These are phyloP conservation scores for Gomphus bonarii DNA, from an alignment of 1,284 basidiomycete genomes.

Conservation along the genomic window DNA sequence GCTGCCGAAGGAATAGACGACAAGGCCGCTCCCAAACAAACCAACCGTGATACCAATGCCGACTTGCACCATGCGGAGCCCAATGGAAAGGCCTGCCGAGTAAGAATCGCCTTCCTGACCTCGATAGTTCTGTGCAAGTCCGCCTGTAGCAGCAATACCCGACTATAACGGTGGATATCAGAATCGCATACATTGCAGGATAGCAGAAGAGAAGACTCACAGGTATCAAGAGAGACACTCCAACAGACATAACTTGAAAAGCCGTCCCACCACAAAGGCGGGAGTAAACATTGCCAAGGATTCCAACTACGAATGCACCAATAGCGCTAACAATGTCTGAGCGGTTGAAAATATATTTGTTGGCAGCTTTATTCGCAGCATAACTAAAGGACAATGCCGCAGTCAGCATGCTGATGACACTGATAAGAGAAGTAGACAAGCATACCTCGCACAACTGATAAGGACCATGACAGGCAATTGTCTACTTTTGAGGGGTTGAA, in stretches of 20 bases:
- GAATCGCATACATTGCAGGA: not conserved
- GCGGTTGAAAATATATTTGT: conserved; percentile 29
- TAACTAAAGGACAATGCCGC: no score
- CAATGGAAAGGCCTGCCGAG: conserved; percentile 54
- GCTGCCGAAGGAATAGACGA: conserved; percentile 72
- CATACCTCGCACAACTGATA: no score
- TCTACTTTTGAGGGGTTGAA: no score
- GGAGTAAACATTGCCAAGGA: conserved; percentile 79
- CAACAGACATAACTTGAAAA: conserved; percentile 81
- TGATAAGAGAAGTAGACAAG: no score
- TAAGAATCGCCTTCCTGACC: conserved; percentile 37
- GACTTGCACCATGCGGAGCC: conserved; percentile 78
- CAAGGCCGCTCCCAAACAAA: conserved; percentile 78
- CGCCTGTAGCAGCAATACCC: conserved; percentile 79
- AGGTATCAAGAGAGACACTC: conserved; percentile 72
- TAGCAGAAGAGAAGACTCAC: conserved; percentile 31
- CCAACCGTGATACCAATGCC: conserved; percentile 88
- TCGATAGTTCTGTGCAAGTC: conserved; percentile 47
- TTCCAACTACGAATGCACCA: conserved; percentile 76
- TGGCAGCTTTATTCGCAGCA: no score
- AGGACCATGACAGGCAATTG: no score
- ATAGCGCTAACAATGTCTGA: conserved; percentile 81
- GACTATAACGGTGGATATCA: conserved; percentile 36
- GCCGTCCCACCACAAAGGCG: conserved; percentile 75
- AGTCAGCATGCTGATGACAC: no score